Conservation (phyloP, 2,329 filamentous ascomycete species). For the Paecilomyces formosus region DNA sequence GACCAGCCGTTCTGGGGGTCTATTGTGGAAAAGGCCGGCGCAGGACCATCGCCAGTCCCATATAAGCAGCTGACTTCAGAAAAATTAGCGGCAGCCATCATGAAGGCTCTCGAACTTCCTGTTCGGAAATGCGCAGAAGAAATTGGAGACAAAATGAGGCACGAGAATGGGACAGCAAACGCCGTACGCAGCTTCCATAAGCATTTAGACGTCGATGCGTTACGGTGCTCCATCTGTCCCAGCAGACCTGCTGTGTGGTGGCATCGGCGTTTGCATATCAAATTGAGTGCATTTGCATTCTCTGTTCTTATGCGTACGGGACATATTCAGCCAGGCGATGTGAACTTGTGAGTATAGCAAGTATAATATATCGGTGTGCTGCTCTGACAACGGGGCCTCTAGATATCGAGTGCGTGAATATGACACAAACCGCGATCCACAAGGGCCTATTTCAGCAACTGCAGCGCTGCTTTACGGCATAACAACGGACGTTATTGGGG, state of each 20-base stretch:
- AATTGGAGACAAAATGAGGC: slow-evolving; percentile 28
- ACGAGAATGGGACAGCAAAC: not conserved
- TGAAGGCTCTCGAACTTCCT: slow-evolving; percentile 30
- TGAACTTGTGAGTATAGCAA: not conserved
- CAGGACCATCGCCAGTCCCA: slow-evolving; percentile 43
- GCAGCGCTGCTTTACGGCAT: not conserved
- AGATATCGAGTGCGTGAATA: not conserved
- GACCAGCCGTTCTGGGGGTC: slow-evolving; percentile 49
- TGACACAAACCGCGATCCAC: not conserved
- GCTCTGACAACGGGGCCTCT: not conserved
- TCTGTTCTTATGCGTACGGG: not conserved
- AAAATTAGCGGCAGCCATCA: slow-evolving; percentile 41
- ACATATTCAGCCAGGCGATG: not conserved
- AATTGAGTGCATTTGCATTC: not conserved
- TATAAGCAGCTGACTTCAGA: slow-evolving; percentile 38
- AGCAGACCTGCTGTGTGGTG: not conserved
- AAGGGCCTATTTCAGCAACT: not conserved
- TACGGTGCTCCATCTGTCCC: not conserved
- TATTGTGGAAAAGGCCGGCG: slow-evolving; percentile 44
- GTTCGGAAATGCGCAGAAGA: slow-evolving; percentile 23
- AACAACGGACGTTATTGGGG: not conserved
- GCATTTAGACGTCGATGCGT: not conserved
- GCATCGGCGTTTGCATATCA: not conserved
- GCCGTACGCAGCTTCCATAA: not conserved
- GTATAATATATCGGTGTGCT: too few relatives aligned